Evolutionary conservation across 352 stramenopile genomes (phyloP).

Genomic region (Thalassiosira mediterranea): DNA sequence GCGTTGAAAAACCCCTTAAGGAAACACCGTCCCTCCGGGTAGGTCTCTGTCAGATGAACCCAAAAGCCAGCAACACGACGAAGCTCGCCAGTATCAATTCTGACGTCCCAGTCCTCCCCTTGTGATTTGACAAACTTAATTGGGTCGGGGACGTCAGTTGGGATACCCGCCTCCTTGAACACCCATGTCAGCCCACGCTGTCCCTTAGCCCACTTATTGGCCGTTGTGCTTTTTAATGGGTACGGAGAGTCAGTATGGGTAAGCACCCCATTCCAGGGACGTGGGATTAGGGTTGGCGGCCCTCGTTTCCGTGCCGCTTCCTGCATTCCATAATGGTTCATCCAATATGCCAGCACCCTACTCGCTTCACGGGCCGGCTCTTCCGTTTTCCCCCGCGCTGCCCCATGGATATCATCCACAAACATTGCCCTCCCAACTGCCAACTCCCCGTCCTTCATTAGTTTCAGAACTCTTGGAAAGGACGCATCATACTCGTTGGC

Average conservation of each 20-base stretch:
- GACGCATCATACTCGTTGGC: conserved; percentile 18
- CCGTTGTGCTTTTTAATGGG: conserved; percentile 33
- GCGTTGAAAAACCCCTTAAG: conserved; percentile 33
- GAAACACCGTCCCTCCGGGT: conserved; percentile 10
- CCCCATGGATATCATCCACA: conserved; percentile 42
- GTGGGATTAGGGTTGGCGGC: conserved; percentile 9
- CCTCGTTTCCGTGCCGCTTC: conserved; percentile 17
- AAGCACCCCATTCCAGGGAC: conserved; percentile 39
- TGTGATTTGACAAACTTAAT: too few relatives aligned
- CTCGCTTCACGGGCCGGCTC: neutral
- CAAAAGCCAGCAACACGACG: conserved; percentile 25
- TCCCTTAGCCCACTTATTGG: conserved; percentile 29
- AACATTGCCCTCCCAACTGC: conserved; percentile 21
- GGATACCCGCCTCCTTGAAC: neutral
- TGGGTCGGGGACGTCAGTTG: too few relatives aligned
- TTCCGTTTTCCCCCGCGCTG: neutral
- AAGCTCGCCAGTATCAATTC: conserved; percentile 18
- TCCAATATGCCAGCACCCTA: conserved; percentile 5
- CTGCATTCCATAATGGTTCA: conserved; percentile 31
- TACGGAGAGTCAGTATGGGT: conserved; percentile 18
- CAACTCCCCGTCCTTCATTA: conserved; percentile 30
- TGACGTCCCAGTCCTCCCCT: too few relatives aligned
- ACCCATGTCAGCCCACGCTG: conserved; percentile 10
- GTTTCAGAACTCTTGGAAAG: conserved; percentile 18
- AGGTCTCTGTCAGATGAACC: conserved; percentile 28